Evolutionary conservation across 345 rosid species (phyloP).

Genomic region (Pugionium dolabratum): DNA sequence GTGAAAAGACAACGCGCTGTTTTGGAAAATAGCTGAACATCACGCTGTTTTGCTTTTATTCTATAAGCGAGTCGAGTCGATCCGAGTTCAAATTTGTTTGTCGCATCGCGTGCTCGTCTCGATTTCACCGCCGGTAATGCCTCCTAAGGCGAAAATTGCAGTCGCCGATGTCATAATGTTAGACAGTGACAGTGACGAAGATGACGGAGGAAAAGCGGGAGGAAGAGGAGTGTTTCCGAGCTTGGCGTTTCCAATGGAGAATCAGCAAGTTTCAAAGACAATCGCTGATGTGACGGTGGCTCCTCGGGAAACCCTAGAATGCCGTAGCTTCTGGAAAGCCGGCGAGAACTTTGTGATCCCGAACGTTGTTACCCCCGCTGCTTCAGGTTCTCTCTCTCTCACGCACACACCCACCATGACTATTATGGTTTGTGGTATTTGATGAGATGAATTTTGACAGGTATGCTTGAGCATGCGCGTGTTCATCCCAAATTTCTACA

Average conservation of each 20-base stretch:
- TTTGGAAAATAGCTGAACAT: too few relatives aligned
- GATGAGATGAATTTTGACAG: slow-evolving; percentile 40
- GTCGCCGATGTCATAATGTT: slow-evolving; percentile 41
- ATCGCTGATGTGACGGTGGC: slow-evolving; percentile 30
- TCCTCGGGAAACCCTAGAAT: slow-evolving; percentile 42
- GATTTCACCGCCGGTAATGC: slow-evolving; percentile 39
- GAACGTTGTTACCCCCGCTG: slow-evolving; percentile 35
- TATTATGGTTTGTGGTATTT: background rate
- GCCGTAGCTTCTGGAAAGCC: slow-evolving; percentile 90
- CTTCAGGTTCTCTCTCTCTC: slow-evolving; percentile 6
- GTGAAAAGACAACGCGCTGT: too few relatives aligned
- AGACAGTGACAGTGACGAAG: slow-evolving; percentile 59
- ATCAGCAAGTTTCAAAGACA: slow-evolving; percentile 20
- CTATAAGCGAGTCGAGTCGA: too few relatives aligned
- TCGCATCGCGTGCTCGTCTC: background rate
- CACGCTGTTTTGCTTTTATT: too few relatives aligned
- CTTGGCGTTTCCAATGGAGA: slow-evolving; percentile 20
- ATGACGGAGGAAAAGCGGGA: slow-evolving; percentile 14
- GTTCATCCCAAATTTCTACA: slow-evolving; percentile 96
- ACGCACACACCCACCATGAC: background rate
- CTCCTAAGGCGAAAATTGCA: slow-evolving; percentile 24
- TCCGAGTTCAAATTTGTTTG: too few relatives aligned
- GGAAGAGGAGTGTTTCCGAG: slow-evolving; percentile 16
- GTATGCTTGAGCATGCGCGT: slow-evolving; percentile 79
- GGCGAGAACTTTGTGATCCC: slow-evolving; percentile 46